phyloP scores from a whole-genome alignment of 163 green algal species.

The Chlamydomonas reinhardtii region DNA sequence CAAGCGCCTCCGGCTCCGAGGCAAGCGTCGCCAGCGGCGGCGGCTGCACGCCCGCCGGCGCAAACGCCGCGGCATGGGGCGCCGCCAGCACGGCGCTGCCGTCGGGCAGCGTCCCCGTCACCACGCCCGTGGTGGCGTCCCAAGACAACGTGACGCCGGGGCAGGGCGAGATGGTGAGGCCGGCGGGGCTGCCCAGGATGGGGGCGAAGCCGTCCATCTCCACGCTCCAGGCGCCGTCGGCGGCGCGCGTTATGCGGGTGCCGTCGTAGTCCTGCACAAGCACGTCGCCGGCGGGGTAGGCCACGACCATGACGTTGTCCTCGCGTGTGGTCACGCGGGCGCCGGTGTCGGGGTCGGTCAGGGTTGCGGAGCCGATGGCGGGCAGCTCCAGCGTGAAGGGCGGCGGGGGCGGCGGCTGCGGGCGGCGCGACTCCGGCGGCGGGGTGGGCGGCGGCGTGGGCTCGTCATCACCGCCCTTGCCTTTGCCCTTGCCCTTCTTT shows the following conservation, averaged over 20 bases:
- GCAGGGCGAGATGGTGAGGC: conserved; percentile 39
- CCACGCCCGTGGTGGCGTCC: conserved; percentile 40
- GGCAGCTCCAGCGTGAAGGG: conserved; percentile 45
- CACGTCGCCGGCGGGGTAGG: conserved; percentile 57
- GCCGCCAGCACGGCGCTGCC: conserved; percentile 20
- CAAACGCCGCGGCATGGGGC: conserved; percentile 15
- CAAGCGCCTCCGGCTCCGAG: neutral
- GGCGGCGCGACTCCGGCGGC: conserved; percentile 2
- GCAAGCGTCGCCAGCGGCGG: conserved; percentile 37
- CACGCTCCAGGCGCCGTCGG: conserved; percentile 49
- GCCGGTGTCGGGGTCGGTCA: conserved; percentile 66
- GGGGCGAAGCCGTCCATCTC: conserved; percentile 53
- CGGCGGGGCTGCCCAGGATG: conserved; percentile 19
- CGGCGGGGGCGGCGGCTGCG: conserved; percentile 34
- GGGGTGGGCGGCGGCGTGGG: conserved; percentile 12
- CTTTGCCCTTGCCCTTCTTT: neutral
- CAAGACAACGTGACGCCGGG: conserved; percentile 24
- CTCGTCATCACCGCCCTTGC: conserved; percentile 39
- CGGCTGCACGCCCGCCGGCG: conserved; percentile 13
- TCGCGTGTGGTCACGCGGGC: conserved; percentile 57
- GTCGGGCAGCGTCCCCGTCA: conserved; percentile 43
- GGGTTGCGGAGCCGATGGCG: neutral
- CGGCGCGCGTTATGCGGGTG: conserved; percentile 34
- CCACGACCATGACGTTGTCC: conserved; percentile 64
- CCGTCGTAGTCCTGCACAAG: conserved; percentile 62